These are phyloP conservation scores for Globisporangium perplexum DNA, from an alignment of 352 stramenopile genomes.

Conservation along the genomic window DNA sequence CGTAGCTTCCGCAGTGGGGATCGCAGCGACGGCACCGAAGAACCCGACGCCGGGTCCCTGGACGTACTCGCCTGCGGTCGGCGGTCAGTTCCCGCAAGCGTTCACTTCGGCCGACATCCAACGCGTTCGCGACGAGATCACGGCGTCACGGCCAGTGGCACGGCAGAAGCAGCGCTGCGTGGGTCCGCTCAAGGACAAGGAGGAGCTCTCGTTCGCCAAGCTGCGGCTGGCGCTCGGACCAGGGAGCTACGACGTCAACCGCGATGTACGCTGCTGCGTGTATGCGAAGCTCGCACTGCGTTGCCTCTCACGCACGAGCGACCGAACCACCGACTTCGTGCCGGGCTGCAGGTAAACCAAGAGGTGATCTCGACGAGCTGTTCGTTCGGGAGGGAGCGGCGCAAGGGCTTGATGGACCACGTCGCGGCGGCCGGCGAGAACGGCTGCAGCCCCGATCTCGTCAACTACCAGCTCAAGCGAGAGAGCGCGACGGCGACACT, in stretches of 20 bases:
- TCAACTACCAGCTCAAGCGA: too few species aligned
- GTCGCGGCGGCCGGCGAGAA: too few species aligned
- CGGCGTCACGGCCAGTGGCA: background rate
- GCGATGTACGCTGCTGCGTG: conserved; percentile 22
- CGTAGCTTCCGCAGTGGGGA: conserved; percentile 3
- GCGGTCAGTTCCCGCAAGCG: conserved; percentile 36
- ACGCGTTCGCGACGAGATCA: conserved; percentile 3
- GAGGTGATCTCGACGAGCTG: conserved; percentile 37
- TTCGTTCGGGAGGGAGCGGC: conserved; percentile 39
- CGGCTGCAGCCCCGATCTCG: too few species aligned
- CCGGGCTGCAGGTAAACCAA: conserved; percentile 26
- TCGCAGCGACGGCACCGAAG: conserved; percentile 7
- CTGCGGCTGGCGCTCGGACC: conserved; percentile 35
- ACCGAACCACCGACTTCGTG: background rate
- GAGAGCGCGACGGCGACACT: too few species aligned
- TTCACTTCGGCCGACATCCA: conserved; percentile 42
- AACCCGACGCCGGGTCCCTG: conserved; percentile 17
- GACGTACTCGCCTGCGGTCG: conserved; percentile 30
- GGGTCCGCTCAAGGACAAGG: conserved; percentile 1
- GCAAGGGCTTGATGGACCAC: conserved; percentile 39
- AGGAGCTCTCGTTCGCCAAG: conserved; percentile 14
- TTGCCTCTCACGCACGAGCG: background rate
- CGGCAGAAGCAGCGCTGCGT: conserved; percentile 8
- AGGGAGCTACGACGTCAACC: conserved; percentile 47
- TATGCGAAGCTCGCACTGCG: too few species aligned